Conservation (phyloP, 257 asterid genomes). For the Solanum chilense region DNA sequence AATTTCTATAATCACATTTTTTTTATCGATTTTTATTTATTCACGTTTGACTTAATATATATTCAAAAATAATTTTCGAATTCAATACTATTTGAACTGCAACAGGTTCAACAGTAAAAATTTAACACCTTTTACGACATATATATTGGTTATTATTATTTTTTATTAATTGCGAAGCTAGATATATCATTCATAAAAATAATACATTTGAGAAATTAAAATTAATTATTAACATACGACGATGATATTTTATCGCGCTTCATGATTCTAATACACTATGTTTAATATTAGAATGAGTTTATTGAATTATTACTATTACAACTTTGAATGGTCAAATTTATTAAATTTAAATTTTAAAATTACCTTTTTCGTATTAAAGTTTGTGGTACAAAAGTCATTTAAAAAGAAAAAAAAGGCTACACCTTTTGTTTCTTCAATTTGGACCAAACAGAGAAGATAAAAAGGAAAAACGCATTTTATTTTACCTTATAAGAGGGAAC, state of each 20-base stretch:
- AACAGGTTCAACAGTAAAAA: background rate
- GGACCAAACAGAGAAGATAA: background rate
- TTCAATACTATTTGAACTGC: background rate
- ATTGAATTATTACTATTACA: background rate
- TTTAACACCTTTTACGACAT: background rate
- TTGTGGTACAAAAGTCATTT: background rate
- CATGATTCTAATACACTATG: too few species aligned
- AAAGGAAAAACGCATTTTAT: background rate
- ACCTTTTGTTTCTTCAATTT: background rate
- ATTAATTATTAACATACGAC: too few species aligned
- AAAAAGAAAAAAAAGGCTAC: background rate
- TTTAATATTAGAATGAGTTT: background rate
- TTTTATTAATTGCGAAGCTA: background rate
- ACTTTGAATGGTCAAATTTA: background rate
- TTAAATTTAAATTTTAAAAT: too few species aligned
- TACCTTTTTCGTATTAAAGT: background rate
- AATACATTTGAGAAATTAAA: fast-evolving
- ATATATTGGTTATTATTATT: too few species aligned
- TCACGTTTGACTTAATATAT: too few species aligned
- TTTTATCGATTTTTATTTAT: too few species aligned
- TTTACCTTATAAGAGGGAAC: background rate
- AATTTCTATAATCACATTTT: too few species aligned
- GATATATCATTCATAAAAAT: too few species aligned
- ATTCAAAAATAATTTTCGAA: too few species aligned
- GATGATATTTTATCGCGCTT: background rate